Conservation (phyloP, 2,329 filamentous ascomycete genomes). For the Fusarium sp. region DNA sequence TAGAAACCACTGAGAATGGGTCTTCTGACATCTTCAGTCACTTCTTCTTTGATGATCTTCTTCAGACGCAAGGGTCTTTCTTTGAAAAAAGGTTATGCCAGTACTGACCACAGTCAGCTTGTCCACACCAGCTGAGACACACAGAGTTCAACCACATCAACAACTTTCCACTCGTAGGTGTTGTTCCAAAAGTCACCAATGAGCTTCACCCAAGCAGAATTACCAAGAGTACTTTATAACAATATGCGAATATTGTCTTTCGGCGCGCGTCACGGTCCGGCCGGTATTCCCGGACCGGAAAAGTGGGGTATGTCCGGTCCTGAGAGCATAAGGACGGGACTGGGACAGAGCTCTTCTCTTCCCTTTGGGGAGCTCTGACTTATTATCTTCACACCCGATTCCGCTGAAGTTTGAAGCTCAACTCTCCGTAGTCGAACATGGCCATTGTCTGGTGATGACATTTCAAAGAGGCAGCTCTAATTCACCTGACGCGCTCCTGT, state of each 20-base stretch:
- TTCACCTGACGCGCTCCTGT: neutral
- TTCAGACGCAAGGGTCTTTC: neutral
- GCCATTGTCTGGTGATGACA: neutral
- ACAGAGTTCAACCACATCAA: neutral
- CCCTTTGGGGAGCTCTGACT: neutral
- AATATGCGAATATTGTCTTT: neutral
- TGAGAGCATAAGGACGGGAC: neutral
- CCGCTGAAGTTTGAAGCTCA: no score
- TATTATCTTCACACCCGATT: neutral
- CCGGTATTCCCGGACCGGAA: neutral
- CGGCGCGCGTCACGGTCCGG: neutral
- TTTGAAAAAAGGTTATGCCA: neutral
- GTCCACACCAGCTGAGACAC: neutral
- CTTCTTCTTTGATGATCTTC: neutral
- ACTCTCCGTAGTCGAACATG: neutral
- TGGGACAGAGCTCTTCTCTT: no score
- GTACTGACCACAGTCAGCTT: neutral
- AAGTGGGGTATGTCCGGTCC: neutral
- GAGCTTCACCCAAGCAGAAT: neutral
- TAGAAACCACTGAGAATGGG: neutral
- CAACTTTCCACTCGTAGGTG: neutral
- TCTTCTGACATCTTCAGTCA: neutral
- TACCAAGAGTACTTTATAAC: neutral
- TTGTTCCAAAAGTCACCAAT: neutral
- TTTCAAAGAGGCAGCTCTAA: neutral